A percentile compares a stretch with the other conserved stretches of the same genome.
Conservation (phyloP, 805 yeast species). For the Pichia pseudocactophila region DNA sequence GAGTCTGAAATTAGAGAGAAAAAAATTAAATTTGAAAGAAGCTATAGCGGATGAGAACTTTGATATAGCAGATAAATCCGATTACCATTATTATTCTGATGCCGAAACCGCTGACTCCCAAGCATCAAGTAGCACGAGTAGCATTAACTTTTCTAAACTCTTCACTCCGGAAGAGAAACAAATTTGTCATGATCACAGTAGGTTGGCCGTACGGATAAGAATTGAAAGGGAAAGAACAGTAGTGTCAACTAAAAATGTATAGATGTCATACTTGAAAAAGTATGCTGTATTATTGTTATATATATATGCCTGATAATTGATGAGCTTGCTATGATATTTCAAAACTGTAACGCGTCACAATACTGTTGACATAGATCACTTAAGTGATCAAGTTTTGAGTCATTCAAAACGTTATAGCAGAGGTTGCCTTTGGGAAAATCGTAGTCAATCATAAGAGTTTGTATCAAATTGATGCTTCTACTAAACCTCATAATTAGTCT, state of each 20-base stretch:
- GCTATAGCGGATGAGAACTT: not conserved
- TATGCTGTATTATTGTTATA: not conserved
- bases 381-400: constrained; percentile 28
- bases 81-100: constrained; percentile 14
- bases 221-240: constrained; percentile 26
- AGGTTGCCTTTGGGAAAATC: constrained; percentile 30
- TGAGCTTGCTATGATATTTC: not conserved
- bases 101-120: constrained; percentile 8
- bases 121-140: constrained; percentile 10
- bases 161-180: constrained; percentile 22
- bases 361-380: constrained; percentile 34
- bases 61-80: constrained; percentile 7
- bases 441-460: constrained; percentile 24
- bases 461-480: constrained; percentile 27
- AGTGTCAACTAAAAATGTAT: not conserved
- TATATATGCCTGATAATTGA: not conserved
- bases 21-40: constrained; percentile 8
- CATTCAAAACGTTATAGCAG: constrained; percentile 31
- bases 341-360: constrained; percentile 32
- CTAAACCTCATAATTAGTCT: constrained; percentile 26
- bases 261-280: not conserved
- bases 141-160: constrained; percentile 8
- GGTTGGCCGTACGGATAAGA: constrained; percentile 26
- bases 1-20: constrained; percentile 13
- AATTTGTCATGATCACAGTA: constrained; percentile 25